Base-by-base conservation (phyloP, 495 filamentous ascomycete genomes). In the Hypoxylon rickii region DNA sequence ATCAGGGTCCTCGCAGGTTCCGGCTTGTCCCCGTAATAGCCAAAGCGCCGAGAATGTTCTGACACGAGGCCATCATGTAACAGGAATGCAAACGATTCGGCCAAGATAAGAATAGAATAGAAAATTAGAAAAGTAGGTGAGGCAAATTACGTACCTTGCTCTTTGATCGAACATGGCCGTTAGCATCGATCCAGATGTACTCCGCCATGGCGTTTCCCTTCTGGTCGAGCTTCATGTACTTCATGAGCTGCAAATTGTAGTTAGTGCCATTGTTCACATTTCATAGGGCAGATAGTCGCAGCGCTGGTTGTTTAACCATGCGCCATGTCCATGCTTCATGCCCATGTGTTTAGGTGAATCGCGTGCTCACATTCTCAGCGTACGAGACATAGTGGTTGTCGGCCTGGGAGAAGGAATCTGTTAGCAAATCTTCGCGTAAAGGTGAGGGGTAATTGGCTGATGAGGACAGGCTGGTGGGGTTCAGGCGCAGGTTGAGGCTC, bases 161-260 rank as follows among this genome's bases (percentile, higher is more conserved):
- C 65, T 66, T 66, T n/a, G 65, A 68, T 31, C 65, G 58, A 17
- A 65, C 65, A 38, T 65, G 67, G 38, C 67, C 58, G 12, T 55
- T 16, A 37, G 64, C 62, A 72, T 98, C 94, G 67, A 98, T 92
- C 94, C 94, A 98, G 79, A 98, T 86, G 81, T 97, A 98, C 78
- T 98, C 94, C 55, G 91, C 91, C 76, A 93, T 89, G 62, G 91
- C 75, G 29, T 69, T 76, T 69, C 91, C 92, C 67, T 88, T 89
- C 81, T 97, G 94, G 70, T 90, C 86, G 59, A 98, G 89, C 63
- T 80, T 76, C 75, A 93, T 82, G 83, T 96, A 98, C 74, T 96
- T 96, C 70, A 88, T 71, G 74, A 97, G 86, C 90, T 97, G 73
- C 45, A 42, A 55, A 39, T 37, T 33, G n/a, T 52, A 57, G 62